Evolutionary conservation across 2,329 filamentous ascomycete species (phyloP), one percentile per base, ranked within the genome.

Genomic region (Macrophomina phaseolina): DNA sequence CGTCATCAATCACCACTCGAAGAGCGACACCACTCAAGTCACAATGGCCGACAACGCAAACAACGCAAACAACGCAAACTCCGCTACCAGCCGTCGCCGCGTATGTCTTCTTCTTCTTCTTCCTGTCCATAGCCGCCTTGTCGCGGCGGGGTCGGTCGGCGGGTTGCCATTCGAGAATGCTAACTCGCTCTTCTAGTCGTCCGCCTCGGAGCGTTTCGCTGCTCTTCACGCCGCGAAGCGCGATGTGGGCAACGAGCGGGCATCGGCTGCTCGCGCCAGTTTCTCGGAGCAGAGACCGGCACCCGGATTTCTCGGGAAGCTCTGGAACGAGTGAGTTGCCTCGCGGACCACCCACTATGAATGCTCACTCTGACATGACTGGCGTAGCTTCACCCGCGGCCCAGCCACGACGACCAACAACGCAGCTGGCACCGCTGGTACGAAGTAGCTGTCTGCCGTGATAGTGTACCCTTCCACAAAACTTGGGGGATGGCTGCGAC

Each of bases 281-380:
- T 66, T 68, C 46, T 40, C 48, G 2, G 67, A 68, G 6, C 67
- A 68, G 55, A 36, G 58, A 4, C 48, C 48, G 11, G 49, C 56
- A 23, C 62, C 62, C 23, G 67, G 67, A 16, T 62, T 65, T n/a
- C 45, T 68, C 7, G 67, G 67, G 14, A 56, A 66, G 53, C 30
- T 65, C 36, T 68, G 67, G 67, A 53, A 62, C 8, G 58, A 66
- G 67, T 68, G 46, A 58, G 66, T 18, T 2, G 11, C 36, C 36
- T 38, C 7, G 5, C 3, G 16, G 6, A 16, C 5, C n/a, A 7
- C 45, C 34, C 23, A 8, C 7, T 8, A 4, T 6, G n/a, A 8
- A 4, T 8, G 1, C n/a, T 9, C 12, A n/a, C 2, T 11, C n/a
- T 23, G 32, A 55, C 16, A 4, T 6, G 8, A 12, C 18, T n/a